Evolutionary conservation across 1,284 basidiomycete genomes (phyloP).

Genomic region (Ceratobasidium papillatum): DNA sequence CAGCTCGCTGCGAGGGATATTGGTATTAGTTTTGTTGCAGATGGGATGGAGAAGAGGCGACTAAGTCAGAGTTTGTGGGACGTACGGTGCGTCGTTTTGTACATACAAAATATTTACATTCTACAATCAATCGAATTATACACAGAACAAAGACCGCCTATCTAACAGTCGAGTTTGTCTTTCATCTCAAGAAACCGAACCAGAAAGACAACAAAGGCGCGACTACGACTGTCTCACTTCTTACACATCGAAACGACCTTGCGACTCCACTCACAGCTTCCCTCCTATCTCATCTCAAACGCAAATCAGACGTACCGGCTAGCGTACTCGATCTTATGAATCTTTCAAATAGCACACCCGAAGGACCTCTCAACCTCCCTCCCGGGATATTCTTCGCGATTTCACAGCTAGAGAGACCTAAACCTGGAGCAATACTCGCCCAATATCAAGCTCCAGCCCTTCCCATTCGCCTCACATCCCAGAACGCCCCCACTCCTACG

Average conservation of each 20-base stretch:
- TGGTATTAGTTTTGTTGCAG: conserved; percentile 77
- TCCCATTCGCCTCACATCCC: not conserved
- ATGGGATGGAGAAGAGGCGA: conserved; percentile 82
- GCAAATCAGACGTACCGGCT: conserved; percentile 19
- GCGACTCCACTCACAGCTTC: conserved; percentile 56
- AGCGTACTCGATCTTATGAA: conserved; percentile 57
- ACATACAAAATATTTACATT: conserved; percentile 17
- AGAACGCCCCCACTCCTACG: conserved; percentile 45
- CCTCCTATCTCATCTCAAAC: conserved; percentile 29
- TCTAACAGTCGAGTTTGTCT: conserved; percentile 76
- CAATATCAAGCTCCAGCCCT: conserved; percentile 33
- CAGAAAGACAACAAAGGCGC: conserved; percentile 51
- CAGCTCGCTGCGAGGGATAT: conserved; percentile 72
- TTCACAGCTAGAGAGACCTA: conserved; percentile 42
- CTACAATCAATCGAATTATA: conserved; percentile 30
- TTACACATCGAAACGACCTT: conserved; percentile 70
- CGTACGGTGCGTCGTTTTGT: conserved; percentile 65
- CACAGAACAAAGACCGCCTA: conserved; percentile 70
- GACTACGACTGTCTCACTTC: conserved; percentile 58
- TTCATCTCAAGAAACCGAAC: conserved; percentile 60
- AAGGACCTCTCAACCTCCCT: conserved; percentile 12
- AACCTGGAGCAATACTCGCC: conserved; percentile 1
- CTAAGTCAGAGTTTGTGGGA: conserved; percentile 84
- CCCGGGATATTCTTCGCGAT: conserved; percentile 41
- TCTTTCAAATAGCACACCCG: conserved; percentile 45